Base-by-base conservation (phyloP, 2,329 filamentous ascomycete genomes). In the Neofusicoccum parvum region DNA sequence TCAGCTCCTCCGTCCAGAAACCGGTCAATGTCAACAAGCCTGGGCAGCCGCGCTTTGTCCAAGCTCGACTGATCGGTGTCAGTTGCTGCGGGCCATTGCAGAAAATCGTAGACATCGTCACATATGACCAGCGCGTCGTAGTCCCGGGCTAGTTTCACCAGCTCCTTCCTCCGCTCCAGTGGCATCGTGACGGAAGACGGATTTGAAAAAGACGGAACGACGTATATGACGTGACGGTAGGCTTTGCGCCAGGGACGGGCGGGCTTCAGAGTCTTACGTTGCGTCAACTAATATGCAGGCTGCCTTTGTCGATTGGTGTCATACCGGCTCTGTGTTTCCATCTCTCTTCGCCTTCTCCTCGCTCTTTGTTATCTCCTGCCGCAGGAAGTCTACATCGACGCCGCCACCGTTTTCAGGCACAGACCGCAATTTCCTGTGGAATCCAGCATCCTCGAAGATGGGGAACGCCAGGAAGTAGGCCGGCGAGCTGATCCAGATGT, bases 41-140 rank as follows among this genome's bases (percentile, higher is more conserved):
- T 87, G 2, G 92, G 92, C 9, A 93, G 69, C 37, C 76, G 71
- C 6, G 85, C 82, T 69, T 75, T 81, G 43, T 77, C 76, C 41
- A 72, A 72, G 59, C 56, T 70, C 51, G 71, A 70, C 67, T 37
- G 67, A 65, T 72, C 65, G 37, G 72, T 65, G 12, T 67, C 70
- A 43, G 71, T 69, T 66, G 73, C 75, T 7, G 81, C 71, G 2
- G 87, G 85, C 92, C 93, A 97, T 74, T 94, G 91, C 5, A 98
- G 83, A 69, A 94, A 90, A 76, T 98, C 94, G 75, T 99, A 99
- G 10, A 98, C 93, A 76, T 99, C 95, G 79, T 98, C 94, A 56
- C 87, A 87, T 34, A 97, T 84, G 64, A 97, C 79, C n/a, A 98
- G 84, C 6, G 92, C 92, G 75, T 98, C 89, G 75, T 90, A 87